These are phyloP conservation scores for Phytophthora foliorum DNA, from an alignment of 352 stramenopile genomes.

Conservation along the genomic window DNA sequence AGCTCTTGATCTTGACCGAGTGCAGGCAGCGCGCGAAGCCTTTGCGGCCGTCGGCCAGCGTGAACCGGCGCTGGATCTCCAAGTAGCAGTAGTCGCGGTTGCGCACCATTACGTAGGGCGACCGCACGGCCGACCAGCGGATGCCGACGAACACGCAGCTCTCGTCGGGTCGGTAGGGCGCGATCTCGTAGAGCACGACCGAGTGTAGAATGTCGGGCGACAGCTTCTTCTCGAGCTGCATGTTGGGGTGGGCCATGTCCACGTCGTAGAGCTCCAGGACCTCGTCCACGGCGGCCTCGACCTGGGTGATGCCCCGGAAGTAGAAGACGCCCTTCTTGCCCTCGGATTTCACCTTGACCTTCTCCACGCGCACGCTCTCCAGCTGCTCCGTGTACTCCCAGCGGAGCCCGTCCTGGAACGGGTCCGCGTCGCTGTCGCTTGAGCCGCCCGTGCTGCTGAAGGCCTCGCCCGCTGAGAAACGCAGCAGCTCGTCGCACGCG, in stretches of 20 bases:
- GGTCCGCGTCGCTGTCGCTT: constrained; percentile 35
- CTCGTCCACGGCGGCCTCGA: constrained; percentile 75
- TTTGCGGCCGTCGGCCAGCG: constrained; percentile 56
- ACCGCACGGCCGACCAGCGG: constrained; percentile 76
- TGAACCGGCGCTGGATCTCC: constrained; percentile 81
- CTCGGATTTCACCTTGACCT: constrained; percentile 74
- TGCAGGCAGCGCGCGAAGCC: constrained; percentile 83
- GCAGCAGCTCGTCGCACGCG: constrained; percentile 81
- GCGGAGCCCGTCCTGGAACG: constrained; percentile 60
- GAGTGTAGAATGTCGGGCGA: constrained; percentile 82
- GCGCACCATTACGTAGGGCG: constrained; percentile 77
- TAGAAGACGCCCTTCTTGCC: constrained; percentile 75
- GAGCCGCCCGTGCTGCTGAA: constrained; percentile 41
- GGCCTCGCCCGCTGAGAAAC: constrained; percentile 74
- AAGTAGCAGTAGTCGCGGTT: constrained; percentile 85
- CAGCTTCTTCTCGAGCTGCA: constrained; percentile 80
- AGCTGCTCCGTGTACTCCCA: constrained; percentile 84
- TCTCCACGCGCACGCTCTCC: constrained; percentile 78
- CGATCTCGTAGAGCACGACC: constrained; percentile 83
- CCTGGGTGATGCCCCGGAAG: constrained; percentile 73
- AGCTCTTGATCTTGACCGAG: constrained; percentile 90
- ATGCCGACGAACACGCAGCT: constrained; percentile 80
- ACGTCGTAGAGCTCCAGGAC: constrained; percentile 82
- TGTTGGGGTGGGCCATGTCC: constrained; percentile 76
- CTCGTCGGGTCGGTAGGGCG: constrained; percentile 58